Percentiles rank a stretch among this genome's conserved stretches.
Evolutionary conservation across 306 rosid species (phyloP).

Genomic region (Hippophae gyantsensis): DNA sequence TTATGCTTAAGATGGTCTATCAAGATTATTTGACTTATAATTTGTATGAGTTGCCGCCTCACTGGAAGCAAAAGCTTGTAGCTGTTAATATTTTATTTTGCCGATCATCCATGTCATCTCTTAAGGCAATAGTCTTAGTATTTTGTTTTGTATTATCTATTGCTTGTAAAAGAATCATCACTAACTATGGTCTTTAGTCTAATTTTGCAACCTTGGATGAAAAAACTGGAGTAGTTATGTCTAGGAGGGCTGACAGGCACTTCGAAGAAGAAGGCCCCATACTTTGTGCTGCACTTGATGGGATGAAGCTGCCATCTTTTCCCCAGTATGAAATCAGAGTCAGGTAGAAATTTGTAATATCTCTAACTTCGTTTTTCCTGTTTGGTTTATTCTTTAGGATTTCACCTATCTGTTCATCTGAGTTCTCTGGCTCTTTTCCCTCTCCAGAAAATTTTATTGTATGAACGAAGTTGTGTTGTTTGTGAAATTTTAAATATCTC

Average conservation of each 20-base stretch:
- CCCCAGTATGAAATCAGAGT: slow-evolving; percentile 92
- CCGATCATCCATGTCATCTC: not conserved
- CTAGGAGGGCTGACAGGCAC: slow-evolving; percentile 94
- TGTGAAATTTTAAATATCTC: not conserved
- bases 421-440: slow-evolving; percentile 2
- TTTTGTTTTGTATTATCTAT: slow-evolving; percentile 5
- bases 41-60: not conserved
- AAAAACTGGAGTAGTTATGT: slow-evolving; percentile 65
- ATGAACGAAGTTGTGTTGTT: not conserved
- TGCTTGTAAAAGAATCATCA: slow-evolving; percentile 10
- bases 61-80: not conserved
- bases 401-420: slow-evolving; percentile 2
- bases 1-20: not conserved
- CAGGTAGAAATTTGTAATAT: slow-evolving; percentile 52
- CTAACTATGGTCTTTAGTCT: slow-evolving; percentile 41
- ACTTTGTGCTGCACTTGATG: slow-evolving; percentile 79
- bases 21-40: not conserved
- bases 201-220: slow-evolving; percentile 91
- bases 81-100: not conserved
- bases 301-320: slow-evolving; percentile 81
- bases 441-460: slow-evolving; percentile 1
- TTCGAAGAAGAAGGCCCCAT: slow-evolving; percentile 95
- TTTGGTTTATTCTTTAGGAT: slow-evolving; percentile 17
- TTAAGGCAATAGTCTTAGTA: not conserved
- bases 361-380: slow-evolving; percentile 9